phyloP scores from a whole-genome alignment of 805 yeast genomes.

The Clavispora fructus region DNA sequence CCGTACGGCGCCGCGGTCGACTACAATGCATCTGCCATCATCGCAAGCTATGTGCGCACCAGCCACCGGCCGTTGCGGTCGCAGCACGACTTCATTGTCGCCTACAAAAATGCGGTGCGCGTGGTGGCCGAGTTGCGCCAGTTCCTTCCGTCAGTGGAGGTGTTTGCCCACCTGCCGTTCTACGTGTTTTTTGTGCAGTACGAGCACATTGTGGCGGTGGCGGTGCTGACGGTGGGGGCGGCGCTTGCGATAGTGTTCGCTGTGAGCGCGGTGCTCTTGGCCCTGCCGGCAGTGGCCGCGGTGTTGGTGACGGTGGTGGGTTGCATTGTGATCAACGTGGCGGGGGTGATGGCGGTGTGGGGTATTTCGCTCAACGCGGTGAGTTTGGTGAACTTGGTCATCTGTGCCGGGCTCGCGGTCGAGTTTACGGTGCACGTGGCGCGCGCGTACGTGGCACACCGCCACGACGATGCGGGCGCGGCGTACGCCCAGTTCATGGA shows the following conservation, averaged over 20 bases:
- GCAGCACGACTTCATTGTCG: slow-evolving; percentile 77
- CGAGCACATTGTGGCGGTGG: slow-evolving; percentile 52
- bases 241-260: slow-evolving; percentile 52
- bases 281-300: slow-evolving; percentile 57
- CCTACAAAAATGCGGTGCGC: slow-evolving; percentile 67
- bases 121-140: slow-evolving; percentile 52
- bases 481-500: slow-evolving; percentile 14
- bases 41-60: slow-evolving; percentile 69
- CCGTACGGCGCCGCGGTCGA: slow-evolving; percentile 61
- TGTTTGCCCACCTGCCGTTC: slow-evolving; percentile 90
- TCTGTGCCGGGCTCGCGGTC: slow-evolving; percentile 90
- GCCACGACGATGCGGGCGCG: slow-evolving; percentile 12
- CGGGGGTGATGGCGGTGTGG: slow-evolving; percentile 75
- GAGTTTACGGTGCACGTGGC: slow-evolving; percentile 90
- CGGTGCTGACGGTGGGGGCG: slow-evolving; percentile 47
- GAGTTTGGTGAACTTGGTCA: slow-evolving; percentile 79
- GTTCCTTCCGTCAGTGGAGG: slow-evolving; percentile 35
- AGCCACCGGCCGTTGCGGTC: slow-evolving; percentile 76
- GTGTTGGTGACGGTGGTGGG: slow-evolving; percentile 54
- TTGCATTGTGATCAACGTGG: slow-evolving; percentile 65
- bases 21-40: slow-evolving; percentile 33
- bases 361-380: slow-evolving; percentile 81
- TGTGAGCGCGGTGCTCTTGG: slow-evolving; percentile 55
- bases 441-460: slow-evolving; percentile 56
- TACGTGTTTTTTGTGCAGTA: slow-evolving; percentile 92